Conservation (phyloP, 352 stramenopile species). For the Peronospora farinosa region DNA sequence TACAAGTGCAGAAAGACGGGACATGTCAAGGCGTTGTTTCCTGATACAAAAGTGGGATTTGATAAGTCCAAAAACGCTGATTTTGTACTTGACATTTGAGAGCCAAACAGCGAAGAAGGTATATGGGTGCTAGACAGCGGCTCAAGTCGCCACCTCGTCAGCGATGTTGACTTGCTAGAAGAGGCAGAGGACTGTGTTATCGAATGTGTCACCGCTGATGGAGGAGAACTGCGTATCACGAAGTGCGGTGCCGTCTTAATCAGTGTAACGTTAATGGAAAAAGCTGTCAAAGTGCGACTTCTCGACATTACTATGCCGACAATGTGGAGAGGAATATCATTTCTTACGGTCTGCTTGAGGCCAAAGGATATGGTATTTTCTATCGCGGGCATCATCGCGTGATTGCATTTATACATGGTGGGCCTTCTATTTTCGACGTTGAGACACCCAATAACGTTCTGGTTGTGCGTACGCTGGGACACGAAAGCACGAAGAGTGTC, state of each 20-base stretch:
- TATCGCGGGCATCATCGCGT: slow-evolving; percentile 4
- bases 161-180: background rate
- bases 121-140: too few relatives aligned
- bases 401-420: background rate
- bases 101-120: background rate
- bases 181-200: background rate
- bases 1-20: slow-evolving; percentile 5
- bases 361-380: slow-evolving; percentile 6
- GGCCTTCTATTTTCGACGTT: slow-evolving; percentile 5
- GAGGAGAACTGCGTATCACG: background rate
- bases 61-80: background rate
- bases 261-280: background rate
- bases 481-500: background rate
- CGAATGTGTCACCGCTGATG: background rate
- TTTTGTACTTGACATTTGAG: slow-evolving; percentile 3
- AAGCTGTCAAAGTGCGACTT: background rate
- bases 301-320: background rate
- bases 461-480: slow-evolving; percentile 1
- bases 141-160: background rate
- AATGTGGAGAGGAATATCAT: slow-evolving; percentile 23
- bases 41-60: background rate
- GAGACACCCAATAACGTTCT: slow-evolving; percentile 8
- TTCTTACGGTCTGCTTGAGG: slow-evolving; percentile 17
- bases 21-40: slow-evolving; percentile 5
- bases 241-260: background rate